These are phyloP conservation scores for Hemileccinum hortonii DNA, from an alignment of 1,284 basidiomycete species.

Conservation along the genomic window DNA sequence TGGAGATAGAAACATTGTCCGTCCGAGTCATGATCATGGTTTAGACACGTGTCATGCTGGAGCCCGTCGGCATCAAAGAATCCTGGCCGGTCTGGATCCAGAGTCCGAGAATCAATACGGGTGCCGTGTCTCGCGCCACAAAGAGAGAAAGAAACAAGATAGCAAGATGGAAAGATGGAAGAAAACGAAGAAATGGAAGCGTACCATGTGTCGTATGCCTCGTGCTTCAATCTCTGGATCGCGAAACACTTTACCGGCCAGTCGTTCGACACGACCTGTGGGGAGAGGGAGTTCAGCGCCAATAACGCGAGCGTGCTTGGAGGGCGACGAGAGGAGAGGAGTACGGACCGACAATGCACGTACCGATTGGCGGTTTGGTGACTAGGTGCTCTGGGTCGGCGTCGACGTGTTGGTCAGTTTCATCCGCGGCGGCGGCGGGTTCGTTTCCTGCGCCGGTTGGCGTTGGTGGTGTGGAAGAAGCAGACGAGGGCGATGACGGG, in stretches of 20 bases:
- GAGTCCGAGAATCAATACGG: background rate
- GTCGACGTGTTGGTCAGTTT: too few species aligned
- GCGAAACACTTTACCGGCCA: constrained; percentile 21
- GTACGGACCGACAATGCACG: constrained; percentile 12
- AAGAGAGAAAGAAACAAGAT: too few species aligned
- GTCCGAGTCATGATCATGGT: background rate
- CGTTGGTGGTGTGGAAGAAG: background rate
- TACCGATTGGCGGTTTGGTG: constrained; percentile 3
- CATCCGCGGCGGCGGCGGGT: too few species aligned
- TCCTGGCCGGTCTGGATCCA: background rate
- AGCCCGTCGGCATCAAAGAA: background rate
- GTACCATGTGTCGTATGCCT: constrained; percentile 19
- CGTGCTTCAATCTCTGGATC: constrained; percentile 23
- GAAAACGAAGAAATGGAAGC: background rate
- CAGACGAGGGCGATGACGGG: background rate
- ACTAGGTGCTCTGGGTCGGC: background rate
- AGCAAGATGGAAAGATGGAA: too few species aligned
- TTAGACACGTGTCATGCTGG: background rate
- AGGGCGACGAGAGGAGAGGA: background rate
- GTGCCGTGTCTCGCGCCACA: background rate
- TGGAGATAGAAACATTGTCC: background rate
- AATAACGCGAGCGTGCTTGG: background rate
- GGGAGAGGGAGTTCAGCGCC: background rate
- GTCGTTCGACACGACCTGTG: constrained; percentile 15
- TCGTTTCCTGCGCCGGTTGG: background rate